A percentile compares a stretch with the other conserved stretches of the same genome.
These are phyloP conservation scores for Claviceps cyperi DNA, from an alignment of 2,329 filamentous ascomycete genomes.

Conservation along the genomic window DNA sequence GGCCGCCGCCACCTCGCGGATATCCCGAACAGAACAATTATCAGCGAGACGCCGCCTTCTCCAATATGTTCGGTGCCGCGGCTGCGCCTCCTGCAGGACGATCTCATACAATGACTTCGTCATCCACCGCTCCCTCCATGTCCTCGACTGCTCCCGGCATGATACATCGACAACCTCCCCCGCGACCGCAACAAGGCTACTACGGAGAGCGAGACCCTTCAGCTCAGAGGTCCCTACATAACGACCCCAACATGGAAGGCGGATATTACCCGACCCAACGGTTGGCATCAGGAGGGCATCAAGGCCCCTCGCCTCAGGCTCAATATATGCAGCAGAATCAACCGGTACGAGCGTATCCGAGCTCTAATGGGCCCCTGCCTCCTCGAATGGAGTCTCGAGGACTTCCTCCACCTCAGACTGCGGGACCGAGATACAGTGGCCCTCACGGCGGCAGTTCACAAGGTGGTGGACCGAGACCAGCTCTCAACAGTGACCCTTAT, in stretches of 20 bases:
- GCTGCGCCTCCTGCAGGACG: slow-evolving; percentile 71
- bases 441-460: slow-evolving; percentile 49
- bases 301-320: slow-evolving; percentile 24
- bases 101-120: slow-evolving; percentile 89
- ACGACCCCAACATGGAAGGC: slow-evolving; percentile 27
- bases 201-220: slow-evolving; percentile 19
- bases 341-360: slow-evolving; percentile 30
- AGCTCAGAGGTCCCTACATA: slow-evolving; percentile 15
- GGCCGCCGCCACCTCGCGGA: slow-evolving; percentile 28
- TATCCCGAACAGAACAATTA: slow-evolving; percentile 39
- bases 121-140: slow-evolving; percentile 49
- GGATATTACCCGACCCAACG: slow-evolving; percentile 41
- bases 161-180: slow-evolving; percentile 50
- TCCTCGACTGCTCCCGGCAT: slow-evolving; percentile 38
- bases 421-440: slow-evolving; percentile 26
- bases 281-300: slow-evolving; percentile 33
- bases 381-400: slow-evolving; percentile 51
- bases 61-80: slow-evolving; percentile 83
- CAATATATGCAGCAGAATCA: slow-evolving; percentile 33
- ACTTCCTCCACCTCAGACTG: slow-evolving; percentile 28
- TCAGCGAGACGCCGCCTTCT: slow-evolving; percentile 89
- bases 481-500: slow-evolving; percentile 72
- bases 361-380: slow-evolving; percentile 34
- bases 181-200: slow-evolving; percentile 31
- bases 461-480: slow-evolving; percentile 47